These are phyloP conservation scores for Pseudotsuga menziesii DNA, from an alignment of 75 land plant species.

Conservation along the genomic window DNA sequence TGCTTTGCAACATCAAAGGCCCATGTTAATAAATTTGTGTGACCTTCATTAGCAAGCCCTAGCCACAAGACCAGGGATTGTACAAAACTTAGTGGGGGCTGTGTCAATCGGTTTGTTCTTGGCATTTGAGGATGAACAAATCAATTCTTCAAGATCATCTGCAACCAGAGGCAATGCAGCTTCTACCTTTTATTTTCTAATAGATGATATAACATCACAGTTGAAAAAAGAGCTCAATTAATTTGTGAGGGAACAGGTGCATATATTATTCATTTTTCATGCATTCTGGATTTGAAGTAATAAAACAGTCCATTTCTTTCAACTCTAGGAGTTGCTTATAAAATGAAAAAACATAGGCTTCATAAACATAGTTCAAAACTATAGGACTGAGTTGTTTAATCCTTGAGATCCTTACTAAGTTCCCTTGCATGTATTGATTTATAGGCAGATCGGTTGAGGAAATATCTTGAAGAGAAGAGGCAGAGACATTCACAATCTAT, in stretches of 20 bases:
- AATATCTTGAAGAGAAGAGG: constrained; percentile 47
- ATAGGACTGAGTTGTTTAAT: background rate
- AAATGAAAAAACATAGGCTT: background rate
- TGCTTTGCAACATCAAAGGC: constrained; percentile 16
- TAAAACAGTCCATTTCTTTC: background rate
- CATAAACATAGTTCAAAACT: background rate
- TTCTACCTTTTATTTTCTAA: background rate
- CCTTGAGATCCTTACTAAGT: background rate
- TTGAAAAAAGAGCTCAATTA: constrained; percentile 33
- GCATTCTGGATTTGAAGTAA: background rate
- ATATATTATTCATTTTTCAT: background rate
- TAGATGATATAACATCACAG: constrained; percentile 20
- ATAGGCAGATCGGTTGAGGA: constrained; percentile 61
- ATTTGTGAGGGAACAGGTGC: constrained; percentile 25
- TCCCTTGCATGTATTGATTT: background rate
- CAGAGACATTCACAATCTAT: constrained; percentile 47
- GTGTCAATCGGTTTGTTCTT: constrained; percentile 33
- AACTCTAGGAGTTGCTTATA: background rate
- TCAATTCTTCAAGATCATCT: constrained; percentile 17
- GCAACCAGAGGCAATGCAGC: constrained; percentile 10
- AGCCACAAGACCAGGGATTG: constrained; percentile 14
- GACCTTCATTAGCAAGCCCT: constrained; percentile 20
- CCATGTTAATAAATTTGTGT: constrained; percentile 2
- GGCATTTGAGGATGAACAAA: constrained; percentile 37
- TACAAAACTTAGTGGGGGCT: constrained; percentile 9